Evolutionary conservation across 768 basidiomycete species (phyloP).

Genomic region (Postia placenta): DNA sequence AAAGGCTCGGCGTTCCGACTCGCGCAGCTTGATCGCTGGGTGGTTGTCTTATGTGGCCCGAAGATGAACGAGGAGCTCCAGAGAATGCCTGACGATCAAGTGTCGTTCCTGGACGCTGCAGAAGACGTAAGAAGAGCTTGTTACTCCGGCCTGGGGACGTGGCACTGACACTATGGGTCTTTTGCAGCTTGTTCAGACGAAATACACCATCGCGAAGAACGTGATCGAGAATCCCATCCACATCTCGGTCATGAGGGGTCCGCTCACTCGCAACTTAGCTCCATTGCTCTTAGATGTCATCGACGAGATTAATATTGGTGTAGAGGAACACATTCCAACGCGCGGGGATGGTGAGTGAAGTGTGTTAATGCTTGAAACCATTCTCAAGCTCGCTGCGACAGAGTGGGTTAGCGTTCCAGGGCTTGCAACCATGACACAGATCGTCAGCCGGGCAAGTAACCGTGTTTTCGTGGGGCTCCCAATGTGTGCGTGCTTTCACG

Average conservation of each 20-base stretch:
- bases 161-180: neutral
- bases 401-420: constrained; percentile 2
- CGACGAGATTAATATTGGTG: constrained; percentile 12
- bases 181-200: constrained; percentile 22
- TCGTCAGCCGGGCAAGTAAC: constrained; percentile 37
- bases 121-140: constrained; percentile 26
- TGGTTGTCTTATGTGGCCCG: constrained; percentile 36
- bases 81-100: constrained; percentile 36
- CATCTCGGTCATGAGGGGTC: constrained; percentile 13
- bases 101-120: constrained; percentile 36
- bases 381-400: neutral
- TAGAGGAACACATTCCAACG: constrained; percentile 9
- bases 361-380: neutral
- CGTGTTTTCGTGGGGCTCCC: constrained; percentile 45
- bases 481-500: constrained; percentile 32
- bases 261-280: constrained; percentile 14
- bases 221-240: constrained; percentile 11
- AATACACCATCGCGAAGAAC: constrained; percentile 29
- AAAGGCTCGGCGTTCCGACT: constrained; percentile 32
- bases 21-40: constrained; percentile 37
- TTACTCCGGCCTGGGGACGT: neutral
- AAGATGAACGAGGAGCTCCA: constrained; percentile 44
- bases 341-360: constrained; percentile 9
- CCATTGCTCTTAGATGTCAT: constrained; percentile 10
- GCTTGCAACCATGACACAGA: constrained; percentile 6